phyloP scores from a whole-genome alignment of 352 stramenopile genomes.

The Phytopythium cucurbitacearum region DNA sequence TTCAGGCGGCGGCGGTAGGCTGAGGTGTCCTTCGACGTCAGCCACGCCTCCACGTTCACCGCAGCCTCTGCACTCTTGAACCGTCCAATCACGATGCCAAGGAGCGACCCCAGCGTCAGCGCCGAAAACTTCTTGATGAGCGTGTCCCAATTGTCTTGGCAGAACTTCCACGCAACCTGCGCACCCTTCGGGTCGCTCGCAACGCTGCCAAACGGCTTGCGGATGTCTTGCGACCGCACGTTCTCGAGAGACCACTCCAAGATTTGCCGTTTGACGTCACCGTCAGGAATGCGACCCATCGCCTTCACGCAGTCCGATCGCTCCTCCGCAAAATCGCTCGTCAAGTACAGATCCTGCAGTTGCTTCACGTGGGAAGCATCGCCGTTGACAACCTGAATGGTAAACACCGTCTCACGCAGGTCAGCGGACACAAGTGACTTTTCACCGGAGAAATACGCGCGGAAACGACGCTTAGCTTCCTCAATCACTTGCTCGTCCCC shows the following conservation, averaged over 20 bases:
- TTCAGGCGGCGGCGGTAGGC: constrained; percentile 53
- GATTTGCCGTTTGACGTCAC: constrained; percentile 42
- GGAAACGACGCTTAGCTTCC: constrained; percentile 54
- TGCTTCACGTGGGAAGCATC: constrained; percentile 42
- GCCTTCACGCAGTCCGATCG: constrained; percentile 53
- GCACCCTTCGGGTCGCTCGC: constrained; percentile 36
- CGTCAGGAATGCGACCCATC: constrained; percentile 44
- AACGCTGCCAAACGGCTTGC: constrained; percentile 46
- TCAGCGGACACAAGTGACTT: constrained; percentile 43
- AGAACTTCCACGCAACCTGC: constrained; percentile 60
- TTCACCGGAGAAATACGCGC: constrained; percentile 40
- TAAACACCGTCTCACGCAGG: constrained; percentile 52
- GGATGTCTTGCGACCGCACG: constrained; percentile 67
- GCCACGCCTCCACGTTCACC: constrained; percentile 50
- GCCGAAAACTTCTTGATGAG: constrained; percentile 56
- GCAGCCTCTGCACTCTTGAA: constrained; percentile 53
- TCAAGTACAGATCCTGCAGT: constrained; percentile 57
- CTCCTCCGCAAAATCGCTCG: constrained; percentile 62
- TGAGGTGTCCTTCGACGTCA: constrained; percentile 47
- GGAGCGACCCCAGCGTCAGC: constrained; percentile 41
- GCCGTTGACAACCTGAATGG: constrained; percentile 36
- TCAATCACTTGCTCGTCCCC: constrained; percentile 44
- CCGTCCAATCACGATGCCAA: constrained; percentile 27
- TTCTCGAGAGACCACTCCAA: constrained; percentile 73
- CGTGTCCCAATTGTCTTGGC: constrained; percentile 59